Evolutionary conservation across 31 red algal species (phyloP), one percentile per base, ranked within the genome.

Genomic region (Odonthalia washingtoniensis): DNA sequence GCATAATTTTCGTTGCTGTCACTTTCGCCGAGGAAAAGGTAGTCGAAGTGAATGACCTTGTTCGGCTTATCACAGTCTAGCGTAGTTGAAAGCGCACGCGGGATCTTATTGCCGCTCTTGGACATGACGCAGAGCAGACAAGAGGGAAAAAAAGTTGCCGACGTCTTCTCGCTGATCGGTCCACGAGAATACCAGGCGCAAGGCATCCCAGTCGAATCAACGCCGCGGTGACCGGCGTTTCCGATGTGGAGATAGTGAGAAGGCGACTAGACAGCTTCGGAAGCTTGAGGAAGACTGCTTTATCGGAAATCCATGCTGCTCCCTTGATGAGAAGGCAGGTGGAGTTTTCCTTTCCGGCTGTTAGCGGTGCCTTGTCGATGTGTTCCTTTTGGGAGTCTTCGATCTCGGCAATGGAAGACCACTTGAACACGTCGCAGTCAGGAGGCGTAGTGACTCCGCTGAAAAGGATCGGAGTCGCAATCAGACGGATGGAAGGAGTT

Each of bases 41-140:
- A 82, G 57, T 89, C 76, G 63, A 89, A 74, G 52, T 89, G 66
- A n/a, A 89, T 89, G 26, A 89, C 63, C 81, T 81, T 33, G 28
- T 89, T 85, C 32, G 73, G 79, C 42, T 77, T 77, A 4, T 65
- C 31, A 32, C 64, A 37, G 43, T 78, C 65, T 72, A 81, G 2
- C 9, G 65, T 82, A 9, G 88, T 77, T 35, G 81, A 85, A 12
- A 77, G 72, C 0, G 81, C 80, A 9, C 89, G 81, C 21, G 89
- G 89, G 3, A 92, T 63, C 36, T 86, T 85, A 5, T 85, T 74
- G 17, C 89, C 74, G 65, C 39, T 72, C 75, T 86, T 92, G 16
- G 49, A 2, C 26, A 86, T 2, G 5, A 81, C 5, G 76, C 37
- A 73, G 41, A 81, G 64, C 12, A 89, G 37, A 38, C 74, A 89